Evolutionary conservation across 164 flowering plant genomes (phyloP).

Genomic region (Akebia trifoliata): DNA sequence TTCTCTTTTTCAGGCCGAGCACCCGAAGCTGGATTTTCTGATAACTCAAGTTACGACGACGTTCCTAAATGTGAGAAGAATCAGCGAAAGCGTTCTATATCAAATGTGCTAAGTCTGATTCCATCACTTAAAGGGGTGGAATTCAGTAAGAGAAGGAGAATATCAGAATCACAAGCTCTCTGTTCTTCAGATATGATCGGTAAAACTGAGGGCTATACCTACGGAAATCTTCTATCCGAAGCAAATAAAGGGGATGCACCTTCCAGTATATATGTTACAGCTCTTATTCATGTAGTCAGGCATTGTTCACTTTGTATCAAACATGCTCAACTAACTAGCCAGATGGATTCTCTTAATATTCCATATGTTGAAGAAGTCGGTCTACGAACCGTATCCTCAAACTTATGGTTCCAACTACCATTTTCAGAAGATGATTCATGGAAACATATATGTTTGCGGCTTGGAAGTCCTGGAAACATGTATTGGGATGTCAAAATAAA

Average conservation of each 20-base stretch:
- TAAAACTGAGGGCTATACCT: slow-evolving; percentile 52
- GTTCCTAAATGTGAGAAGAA: slow-evolving; percentile 33
- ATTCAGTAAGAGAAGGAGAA: slow-evolving; percentile 53
- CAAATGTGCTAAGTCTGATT: slow-evolving; percentile 57
- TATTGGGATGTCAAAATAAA: slow-evolving; percentile 96
- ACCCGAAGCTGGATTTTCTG: slow-evolving; percentile 33
- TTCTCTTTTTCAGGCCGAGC: slow-evolving; percentile 47
- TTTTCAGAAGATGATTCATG: slow-evolving; percentile 69
- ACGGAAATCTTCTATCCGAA: slow-evolving; percentile 70
- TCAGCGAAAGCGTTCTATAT: slow-evolving; percentile 58
- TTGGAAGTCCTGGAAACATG: slow-evolving; percentile 95
- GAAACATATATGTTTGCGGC: slow-evolving; percentile 84
- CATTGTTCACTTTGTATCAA: slow-evolving; percentile 94
- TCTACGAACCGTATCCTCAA: slow-evolving; percentile 62
- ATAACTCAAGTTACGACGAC: slow-evolving; percentile 30
- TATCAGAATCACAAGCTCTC: slow-evolving; percentile 31
- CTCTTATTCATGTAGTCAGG: slow-evolving; percentile 86
- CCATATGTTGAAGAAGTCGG: slow-evolving; percentile 93
- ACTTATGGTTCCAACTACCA: slow-evolving; percentile 90
- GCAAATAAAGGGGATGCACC: slow-evolving; percentile 90
- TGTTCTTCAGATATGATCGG: slow-evolving; percentile 27
- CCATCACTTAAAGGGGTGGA: slow-evolving; percentile 63
- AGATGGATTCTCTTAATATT: slow-evolving; percentile 90
- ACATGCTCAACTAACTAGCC: slow-evolving; percentile 89
- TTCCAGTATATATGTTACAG: slow-evolving; percentile 65